A percentile compares a stretch with the other conserved stretches of the same genome.
Evolutionary conservation across 257 asterid genomes (phyloP).

Genomic region (Solanum piurae): DNA sequence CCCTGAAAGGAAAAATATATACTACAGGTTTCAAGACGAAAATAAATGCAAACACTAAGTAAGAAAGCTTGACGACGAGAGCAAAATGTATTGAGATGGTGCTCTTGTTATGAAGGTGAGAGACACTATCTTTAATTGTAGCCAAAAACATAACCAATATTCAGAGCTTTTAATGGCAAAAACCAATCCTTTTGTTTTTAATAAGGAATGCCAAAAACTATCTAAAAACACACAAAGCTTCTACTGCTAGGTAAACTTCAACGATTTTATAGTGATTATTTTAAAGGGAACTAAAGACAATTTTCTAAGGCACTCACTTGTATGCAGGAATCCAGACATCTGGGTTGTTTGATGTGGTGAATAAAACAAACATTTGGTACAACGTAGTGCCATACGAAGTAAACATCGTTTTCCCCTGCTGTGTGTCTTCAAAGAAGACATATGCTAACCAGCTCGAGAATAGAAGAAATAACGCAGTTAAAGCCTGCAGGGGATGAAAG

Average conservation of each 20-base stretch:
- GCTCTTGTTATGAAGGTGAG: neutral
- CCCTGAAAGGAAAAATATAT: conserved; percentile 41
- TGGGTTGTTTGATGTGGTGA: conserved; percentile 97
- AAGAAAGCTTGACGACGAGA: neutral
- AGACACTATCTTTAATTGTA: neutral
- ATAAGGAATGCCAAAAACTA: neutral
- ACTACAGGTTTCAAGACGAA: conserved; percentile 6
- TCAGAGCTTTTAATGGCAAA: neutral
- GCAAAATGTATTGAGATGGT: neutral
- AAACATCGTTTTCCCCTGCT: conserved; percentile 65
- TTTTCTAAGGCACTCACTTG: conserved; percentile 45
- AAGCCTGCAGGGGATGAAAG: conserved; percentile 45
- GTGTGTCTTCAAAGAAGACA: conserved; percentile 93
- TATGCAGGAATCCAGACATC: conserved; percentile 99
- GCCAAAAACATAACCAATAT: neutral
- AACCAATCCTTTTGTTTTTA: neutral
- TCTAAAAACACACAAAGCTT: neutral
- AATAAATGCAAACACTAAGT: neutral
- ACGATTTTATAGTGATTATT: neutral
- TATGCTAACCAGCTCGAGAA: conserved; percentile 94
- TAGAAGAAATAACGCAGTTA: conserved; percentile 69
- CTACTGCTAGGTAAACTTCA: neutral
- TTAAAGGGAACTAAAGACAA: neutral
- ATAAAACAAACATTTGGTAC: conserved; percentile 84
- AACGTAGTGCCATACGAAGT: conserved; percentile 63